A percentile compares a stretch with the other conserved stretches of the same genome.
Evolutionary conservation across 768 basidiomycete genomes (phyloP).

Genomic region (Xanthoconium stramineum): DNA sequence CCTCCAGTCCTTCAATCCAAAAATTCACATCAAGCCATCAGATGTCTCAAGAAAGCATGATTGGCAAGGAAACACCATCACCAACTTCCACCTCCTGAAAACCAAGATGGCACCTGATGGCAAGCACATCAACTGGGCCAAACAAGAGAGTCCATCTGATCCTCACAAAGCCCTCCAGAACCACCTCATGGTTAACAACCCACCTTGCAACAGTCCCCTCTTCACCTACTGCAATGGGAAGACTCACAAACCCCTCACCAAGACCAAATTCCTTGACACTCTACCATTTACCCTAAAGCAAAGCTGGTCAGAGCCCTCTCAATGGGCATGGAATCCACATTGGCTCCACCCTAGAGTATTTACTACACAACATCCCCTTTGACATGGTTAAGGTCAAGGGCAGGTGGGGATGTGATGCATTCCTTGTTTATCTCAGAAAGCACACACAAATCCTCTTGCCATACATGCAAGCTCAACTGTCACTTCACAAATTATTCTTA

Average conservation of each 20-base stretch:
- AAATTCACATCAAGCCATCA: neutral
- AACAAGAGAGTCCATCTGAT: neutral
- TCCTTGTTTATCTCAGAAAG: constrained; percentile 24
- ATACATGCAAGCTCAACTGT: constrained; percentile 21
- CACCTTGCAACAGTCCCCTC: neutral
- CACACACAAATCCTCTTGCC: constrained; percentile 30
- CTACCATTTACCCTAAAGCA: neutral
- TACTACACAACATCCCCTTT: neutral
- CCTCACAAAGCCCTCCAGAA: neutral
- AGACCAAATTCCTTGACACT: neutral
- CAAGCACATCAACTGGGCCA: neutral
- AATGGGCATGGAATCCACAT: neutral
- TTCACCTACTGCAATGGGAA: neutral
- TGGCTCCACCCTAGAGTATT: neutral
- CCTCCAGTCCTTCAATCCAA: neutral
- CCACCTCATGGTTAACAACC: neutral
- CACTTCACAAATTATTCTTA: neutral
- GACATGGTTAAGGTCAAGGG: neutral
- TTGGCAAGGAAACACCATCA: neutral
- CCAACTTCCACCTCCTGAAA: neutral
- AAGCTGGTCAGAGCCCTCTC: neutral
- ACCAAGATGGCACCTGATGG: neutral
- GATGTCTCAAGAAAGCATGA: neutral
- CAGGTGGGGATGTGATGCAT: constrained; percentile 36
- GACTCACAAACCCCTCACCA: neutral